Percentiles rank a stretch among this genome's conserved stretches.
These are phyloP conservation scores for Phytopythium litorale DNA, from an alignment of 352 stramenopile species.

Conservation along the genomic window DNA sequence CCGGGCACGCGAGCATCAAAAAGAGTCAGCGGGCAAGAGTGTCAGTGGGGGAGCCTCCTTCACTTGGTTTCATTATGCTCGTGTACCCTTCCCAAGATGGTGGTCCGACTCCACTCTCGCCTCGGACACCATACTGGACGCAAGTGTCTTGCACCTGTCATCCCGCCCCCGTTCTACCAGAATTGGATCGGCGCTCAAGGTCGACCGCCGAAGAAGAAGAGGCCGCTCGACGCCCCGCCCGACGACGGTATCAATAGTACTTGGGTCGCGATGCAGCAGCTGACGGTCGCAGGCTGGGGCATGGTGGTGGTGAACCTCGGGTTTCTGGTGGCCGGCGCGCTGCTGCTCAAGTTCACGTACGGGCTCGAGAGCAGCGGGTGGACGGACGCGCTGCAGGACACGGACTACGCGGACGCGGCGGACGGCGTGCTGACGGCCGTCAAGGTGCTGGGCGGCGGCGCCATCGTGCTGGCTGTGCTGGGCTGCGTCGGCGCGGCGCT, in stretches of 20 bases:
- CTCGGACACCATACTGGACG: too few relatives aligned
- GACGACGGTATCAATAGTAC: too few relatives aligned
- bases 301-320: slow-evolving; percentile 75
- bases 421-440: slow-evolving; percentile 40
- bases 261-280: slow-evolving; percentile 13
- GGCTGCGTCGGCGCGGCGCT: slow-evolving; percentile 65
- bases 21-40: not conserved
- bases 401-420: slow-evolving; percentile 56
- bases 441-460: slow-evolving; percentile 42
- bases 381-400: slow-evolving; percentile 68
- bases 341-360: slow-evolving; percentile 63
- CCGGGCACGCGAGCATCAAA: slow-evolving; percentile 1
- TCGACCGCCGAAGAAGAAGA: not conserved
- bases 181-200: not conserved
- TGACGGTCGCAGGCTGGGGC: slow-evolving; percentile 46
- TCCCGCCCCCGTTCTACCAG: not conserved
- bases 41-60: too few relatives aligned
- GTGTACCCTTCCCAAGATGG: too few relatives aligned
- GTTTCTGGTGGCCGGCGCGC: slow-evolving; percentile 55
- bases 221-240: too few relatives aligned
- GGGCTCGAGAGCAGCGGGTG: slow-evolving; percentile 62
- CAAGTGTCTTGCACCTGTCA: too few relatives aligned
- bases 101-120: too few relatives aligned
- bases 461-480: slow-evolving; percentile 57
- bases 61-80: too few relatives aligned